Evolutionary conservation across 306 rosid species (phyloP).

Genomic region (Delonix regia): DNA sequence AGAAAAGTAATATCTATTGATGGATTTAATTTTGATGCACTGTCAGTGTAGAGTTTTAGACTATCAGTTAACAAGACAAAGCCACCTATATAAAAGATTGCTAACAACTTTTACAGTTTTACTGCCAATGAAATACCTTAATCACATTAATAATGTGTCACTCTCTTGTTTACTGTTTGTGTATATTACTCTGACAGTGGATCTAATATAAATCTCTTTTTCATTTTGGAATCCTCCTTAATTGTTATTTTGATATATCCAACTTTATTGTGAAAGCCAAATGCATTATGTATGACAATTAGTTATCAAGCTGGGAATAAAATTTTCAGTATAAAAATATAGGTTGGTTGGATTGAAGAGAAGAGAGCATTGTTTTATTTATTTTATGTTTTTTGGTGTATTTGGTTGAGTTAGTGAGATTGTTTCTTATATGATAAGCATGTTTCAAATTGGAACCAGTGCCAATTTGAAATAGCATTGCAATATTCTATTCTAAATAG

Average conservation of each 20-base stretch:
- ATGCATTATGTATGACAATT: neutral
- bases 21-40: neutral
- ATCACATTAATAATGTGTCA: neutral
- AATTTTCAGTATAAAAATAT: neutral
- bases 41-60: neutral
- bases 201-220: neutral
- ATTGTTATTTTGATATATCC: neutral
- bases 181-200: neutral
- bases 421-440: neutral
- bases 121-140: neutral
- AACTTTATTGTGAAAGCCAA: neutral
- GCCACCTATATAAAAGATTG: neutral
- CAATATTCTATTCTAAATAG: neutral
- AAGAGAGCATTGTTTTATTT: too few species aligned
- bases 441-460: neutral
- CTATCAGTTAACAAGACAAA: neutral
- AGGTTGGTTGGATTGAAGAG: neutral
- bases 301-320: neutral
- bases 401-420: neutral
- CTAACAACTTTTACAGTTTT: neutral
- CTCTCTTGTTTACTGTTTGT: neutral
- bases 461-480: neutral
- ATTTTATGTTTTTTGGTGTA: neutral
- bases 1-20: neutral
- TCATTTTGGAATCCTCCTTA: neutral